These are phyloP conservation scores for Cudoniella acicularis DNA, from an alignment of 495 filamentous ascomycete species.

Conservation along the genomic window DNA sequence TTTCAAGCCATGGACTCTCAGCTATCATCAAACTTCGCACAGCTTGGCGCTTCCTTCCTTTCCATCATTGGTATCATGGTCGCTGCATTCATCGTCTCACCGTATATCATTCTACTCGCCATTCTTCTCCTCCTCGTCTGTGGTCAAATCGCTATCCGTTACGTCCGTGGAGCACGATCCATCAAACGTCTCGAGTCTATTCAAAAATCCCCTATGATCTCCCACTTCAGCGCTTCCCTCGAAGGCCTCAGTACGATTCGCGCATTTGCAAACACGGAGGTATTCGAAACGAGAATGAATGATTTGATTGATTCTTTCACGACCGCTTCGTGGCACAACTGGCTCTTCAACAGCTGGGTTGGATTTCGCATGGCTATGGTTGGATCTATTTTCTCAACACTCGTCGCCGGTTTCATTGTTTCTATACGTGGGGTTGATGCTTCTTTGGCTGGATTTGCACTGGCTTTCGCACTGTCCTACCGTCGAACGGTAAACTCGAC, in stretches of 20 bases:
- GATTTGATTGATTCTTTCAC: constrained; percentile 60
- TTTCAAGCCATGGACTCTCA: constrained; percentile 68
- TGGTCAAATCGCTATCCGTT: constrained; percentile 52
- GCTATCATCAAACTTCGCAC: constrained; percentile 56
- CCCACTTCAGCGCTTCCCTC: constrained; percentile 67
- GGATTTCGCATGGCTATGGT: constrained; percentile 66
- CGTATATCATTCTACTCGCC: constrained; percentile 56
- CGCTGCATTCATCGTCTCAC: constrained; percentile 59
- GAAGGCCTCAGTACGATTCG: constrained; percentile 73
- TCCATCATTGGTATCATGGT: constrained; percentile 55
- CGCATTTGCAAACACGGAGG: constrained; percentile 60
- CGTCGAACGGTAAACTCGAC: constrained; percentile 52
- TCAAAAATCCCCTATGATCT: constrained; percentile 72
- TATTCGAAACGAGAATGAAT: constrained; percentile 65
- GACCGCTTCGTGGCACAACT: constrained; percentile 62
- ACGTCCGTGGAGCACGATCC: constrained; percentile 68
- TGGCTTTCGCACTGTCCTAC: constrained; percentile 59
- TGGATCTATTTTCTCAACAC: constrained; percentile 63
- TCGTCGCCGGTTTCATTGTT: constrained; percentile 64
- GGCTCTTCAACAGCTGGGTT: constrained; percentile 73
- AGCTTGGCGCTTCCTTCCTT: constrained; percentile 46
- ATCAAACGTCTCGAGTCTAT: constrained; percentile 72
- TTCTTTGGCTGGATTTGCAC: constrained; percentile 75
- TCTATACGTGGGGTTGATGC: constrained; percentile 62
- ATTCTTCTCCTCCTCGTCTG: constrained; percentile 51